These are phyloP conservation scores for Scalesia atractyloides DNA, from an alignment of 129 eudicot genomes.

Conservation along the genomic window DNA sequence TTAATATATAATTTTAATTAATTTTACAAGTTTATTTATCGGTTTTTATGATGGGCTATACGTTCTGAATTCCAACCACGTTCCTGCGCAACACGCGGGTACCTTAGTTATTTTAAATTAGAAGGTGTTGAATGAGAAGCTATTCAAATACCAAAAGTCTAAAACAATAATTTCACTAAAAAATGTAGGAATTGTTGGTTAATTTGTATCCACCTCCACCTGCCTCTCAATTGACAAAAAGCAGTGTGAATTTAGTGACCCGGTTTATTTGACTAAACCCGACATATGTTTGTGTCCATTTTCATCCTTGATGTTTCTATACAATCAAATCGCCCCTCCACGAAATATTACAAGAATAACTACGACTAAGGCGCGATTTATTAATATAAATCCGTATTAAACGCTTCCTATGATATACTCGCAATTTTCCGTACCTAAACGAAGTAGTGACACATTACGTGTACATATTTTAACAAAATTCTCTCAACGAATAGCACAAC, in stretches of 20 bases:
- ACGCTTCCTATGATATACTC: too few species aligned
- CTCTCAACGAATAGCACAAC: too few species aligned
- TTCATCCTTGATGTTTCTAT: conserved; percentile 6
- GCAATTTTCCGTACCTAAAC: too few species aligned
- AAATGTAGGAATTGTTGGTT: too few species aligned
- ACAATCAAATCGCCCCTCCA: neutral
- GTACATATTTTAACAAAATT: too few species aligned
- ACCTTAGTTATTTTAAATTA: neutral
- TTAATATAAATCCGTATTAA: too few species aligned
- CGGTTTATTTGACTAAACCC: conserved; percentile 29
- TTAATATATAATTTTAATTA: too few species aligned
- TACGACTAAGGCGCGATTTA: neutral
- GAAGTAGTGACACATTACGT: too few species aligned
- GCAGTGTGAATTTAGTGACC: conserved; percentile 23
- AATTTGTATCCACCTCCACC: conserved; percentile 22
- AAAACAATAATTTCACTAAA: conserved; percentile 1
- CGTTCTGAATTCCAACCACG: too few species aligned
- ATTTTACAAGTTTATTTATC: too few species aligned
- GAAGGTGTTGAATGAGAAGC: neutral
- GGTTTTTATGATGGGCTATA: too few species aligned
- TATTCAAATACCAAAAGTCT: neutral
- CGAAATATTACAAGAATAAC: neutral
- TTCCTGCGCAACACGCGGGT: too few species aligned
- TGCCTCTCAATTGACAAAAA: conserved; percentile 15
- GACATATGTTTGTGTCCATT: conserved; percentile 15